phyloP scores from a whole-genome alignment of 305 asterid species.

The Rubia tinctorum region DNA sequence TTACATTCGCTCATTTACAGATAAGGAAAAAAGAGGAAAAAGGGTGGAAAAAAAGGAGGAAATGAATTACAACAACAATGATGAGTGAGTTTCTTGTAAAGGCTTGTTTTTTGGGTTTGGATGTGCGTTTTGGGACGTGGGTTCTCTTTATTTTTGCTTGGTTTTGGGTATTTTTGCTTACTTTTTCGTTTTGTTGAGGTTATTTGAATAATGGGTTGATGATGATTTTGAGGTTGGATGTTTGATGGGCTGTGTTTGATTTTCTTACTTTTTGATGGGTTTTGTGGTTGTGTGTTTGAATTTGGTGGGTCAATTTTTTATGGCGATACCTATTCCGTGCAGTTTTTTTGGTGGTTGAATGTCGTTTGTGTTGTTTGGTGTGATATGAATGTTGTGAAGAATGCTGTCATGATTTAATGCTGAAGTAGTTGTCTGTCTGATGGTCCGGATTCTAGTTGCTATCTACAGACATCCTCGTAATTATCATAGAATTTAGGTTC shows the following conservation, averaged over 20 bases:
- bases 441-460: background rate
- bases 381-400: background rate
- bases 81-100: conserved; percentile 36
- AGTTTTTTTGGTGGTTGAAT: background rate
- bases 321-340: background rate
- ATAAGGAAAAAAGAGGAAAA: conserved; percentile 11
- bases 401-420: conserved; percentile 7
- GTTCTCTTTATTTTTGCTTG: conserved; percentile 3
- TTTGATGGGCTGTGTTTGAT: conserved; percentile 18
- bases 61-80: conserved; percentile 46
- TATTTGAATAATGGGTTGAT: background rate
- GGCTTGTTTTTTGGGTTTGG: background rate
- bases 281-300: background rate
- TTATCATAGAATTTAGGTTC: conserved; percentile 1
- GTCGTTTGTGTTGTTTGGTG: background rate
- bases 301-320: conserved; percentile 1
- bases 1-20: conserved; percentile 12
- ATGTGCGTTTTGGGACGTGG: conserved; percentile 17
- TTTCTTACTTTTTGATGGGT: conserved; percentile 19
- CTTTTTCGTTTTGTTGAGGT: background rate
- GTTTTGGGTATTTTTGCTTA: background rate
- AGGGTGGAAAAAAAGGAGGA: background rate
- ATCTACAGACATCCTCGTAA: background rate
- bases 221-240: conserved; percentile 16
- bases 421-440: background rate